Base-by-base conservation (phyloP, 2,329 filamentous ascomycete species). In the Juglanconis juglandina region DNA sequence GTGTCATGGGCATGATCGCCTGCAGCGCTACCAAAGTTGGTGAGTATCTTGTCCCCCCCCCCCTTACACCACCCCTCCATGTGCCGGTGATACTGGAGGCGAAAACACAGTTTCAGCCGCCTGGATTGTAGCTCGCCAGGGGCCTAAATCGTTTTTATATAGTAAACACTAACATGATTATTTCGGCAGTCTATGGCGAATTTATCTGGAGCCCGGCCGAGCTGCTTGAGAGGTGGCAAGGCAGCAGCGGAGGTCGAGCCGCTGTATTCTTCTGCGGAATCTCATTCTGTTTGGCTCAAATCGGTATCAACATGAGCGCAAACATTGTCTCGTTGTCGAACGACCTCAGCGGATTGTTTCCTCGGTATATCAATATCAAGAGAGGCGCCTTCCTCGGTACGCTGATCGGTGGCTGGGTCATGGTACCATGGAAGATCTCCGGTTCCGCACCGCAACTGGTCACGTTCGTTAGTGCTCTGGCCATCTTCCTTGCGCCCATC, bases 321-420 rank as follows among this genome's bases (percentile, higher is more conserved):
- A 84, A 84, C 68, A 76, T 73, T 0, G 76, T 84, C 60, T 78
- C 77, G 1, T 80, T 79, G 11, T 81, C 80, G 9, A 84, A 82
- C 61, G 82, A 84, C 66, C 66, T 84, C 54, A 80, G 78, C 0
- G 77, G 78, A 1, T 67, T 84, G 8, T 77, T 81, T 44, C 82
- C 82, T 0, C 74, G 74, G 41, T 84, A 77, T 66, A 71, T 85
- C 67, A 82, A 84, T 68, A 80, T 82, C 60, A 72, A 77, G 13
- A 73, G 79, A 3, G 79, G 79, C 0, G 76, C 76, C 24, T 66
- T 81, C 3, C 64, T 82, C 17, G 75, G 24, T 13, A 53, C 51
- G 13, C 24, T 53, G 9, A 24, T 53, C 6, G 51, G 33, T 41
- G 51, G 51, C 34, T 53, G 51, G 51, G 34, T 42, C 34, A 53